phyloP scores from a whole-genome alignment of 176 grass and related monocot species.

The Oryza brachyantha region DNA sequence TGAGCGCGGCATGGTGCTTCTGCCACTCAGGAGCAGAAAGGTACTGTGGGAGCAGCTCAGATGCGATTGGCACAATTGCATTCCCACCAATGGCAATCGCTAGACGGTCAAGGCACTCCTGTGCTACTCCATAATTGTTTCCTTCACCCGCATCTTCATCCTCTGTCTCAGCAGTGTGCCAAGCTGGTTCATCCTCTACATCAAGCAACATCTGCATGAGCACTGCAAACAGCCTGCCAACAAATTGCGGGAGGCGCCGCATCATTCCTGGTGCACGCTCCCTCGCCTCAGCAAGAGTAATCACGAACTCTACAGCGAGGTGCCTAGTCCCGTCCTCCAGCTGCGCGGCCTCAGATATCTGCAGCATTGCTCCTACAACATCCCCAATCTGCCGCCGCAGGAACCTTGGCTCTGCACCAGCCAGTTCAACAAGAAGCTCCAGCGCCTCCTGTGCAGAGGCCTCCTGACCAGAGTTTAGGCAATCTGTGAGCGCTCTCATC shows the following conservation, averaged over 20 bases:
- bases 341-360: constrained; percentile 65
- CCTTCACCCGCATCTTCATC: constrained; percentile 89
- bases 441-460: constrained; percentile 89
- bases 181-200: constrained; percentile 87
- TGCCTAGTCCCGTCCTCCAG: constrained; percentile 90
- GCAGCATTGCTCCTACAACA: constrained; percentile 91
- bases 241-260: constrained; percentile 84
- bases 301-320: constrained; percentile 84
- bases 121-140: constrained; percentile 87
- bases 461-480: constrained; percentile 83
- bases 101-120: constrained; percentile 94
- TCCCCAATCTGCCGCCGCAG: constrained; percentile 78
- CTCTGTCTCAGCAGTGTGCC: constrained; percentile 82
- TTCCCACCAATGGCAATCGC: constrained; percentile 92
- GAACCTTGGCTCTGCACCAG: constrained; percentile 83
- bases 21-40: constrained; percentile 88
- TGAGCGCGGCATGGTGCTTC: constrained; percentile 93
- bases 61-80: constrained; percentile 82
- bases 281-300: constrained; percentile 88
- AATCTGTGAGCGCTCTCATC: constrained; percentile 90
- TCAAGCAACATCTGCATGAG: constrained; percentile 98
- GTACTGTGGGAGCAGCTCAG: constrained; percentile 77
- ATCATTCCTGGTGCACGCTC: constrained; percentile 98
- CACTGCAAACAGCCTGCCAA: constrained; percentile 86
- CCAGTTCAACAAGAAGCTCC: constrained; percentile 90